Conservation (phyloP, 441 rosid species). For the Rhodomyrtus psidioides region DNA sequence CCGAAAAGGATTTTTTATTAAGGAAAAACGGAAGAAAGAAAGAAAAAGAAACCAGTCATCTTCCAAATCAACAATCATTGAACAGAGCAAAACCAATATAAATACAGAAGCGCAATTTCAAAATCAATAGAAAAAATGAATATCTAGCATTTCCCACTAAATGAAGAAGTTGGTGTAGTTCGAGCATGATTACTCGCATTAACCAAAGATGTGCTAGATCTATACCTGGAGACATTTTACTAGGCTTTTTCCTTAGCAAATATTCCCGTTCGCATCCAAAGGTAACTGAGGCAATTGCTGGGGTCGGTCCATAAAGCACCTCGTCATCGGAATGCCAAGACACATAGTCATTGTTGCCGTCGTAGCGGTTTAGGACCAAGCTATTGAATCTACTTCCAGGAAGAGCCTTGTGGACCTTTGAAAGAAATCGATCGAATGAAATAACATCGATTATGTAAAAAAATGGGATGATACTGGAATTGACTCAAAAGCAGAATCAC, state of each 20-base stretch:
- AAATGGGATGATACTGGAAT: neutral
- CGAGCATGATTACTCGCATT: too few species aligned
- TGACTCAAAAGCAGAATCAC: neutral
- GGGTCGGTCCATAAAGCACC: conserved; percentile 72
- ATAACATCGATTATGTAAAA: neutral
- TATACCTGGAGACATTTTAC: too few species aligned
- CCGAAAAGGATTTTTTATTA: too few species aligned
- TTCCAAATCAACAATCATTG: too few species aligned
- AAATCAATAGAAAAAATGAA: too few species aligned
- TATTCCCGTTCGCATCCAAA: conserved; percentile 88
- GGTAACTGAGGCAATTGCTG: conserved; percentile 77
- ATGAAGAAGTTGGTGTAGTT: too few species aligned
- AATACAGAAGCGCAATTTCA: too few species aligned
- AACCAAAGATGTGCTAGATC: too few species aligned
- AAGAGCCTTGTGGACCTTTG: conserved; percentile 52
- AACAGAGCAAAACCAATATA: too few species aligned
- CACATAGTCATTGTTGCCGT: conserved; percentile 66
- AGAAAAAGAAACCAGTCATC: too few species aligned
- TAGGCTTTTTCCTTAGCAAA: conserved; percentile 51
- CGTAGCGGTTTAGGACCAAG: conserved; percentile 65
- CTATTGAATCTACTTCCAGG: conserved; percentile 83
- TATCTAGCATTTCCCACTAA: too few species aligned
- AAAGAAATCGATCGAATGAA: neutral
- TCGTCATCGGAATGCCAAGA: conserved; percentile 95
- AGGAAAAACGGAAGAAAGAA: too few species aligned